Base-by-base conservation (phyloP, 1,139 yeast species). In the Suhomyces taliae region DNA sequence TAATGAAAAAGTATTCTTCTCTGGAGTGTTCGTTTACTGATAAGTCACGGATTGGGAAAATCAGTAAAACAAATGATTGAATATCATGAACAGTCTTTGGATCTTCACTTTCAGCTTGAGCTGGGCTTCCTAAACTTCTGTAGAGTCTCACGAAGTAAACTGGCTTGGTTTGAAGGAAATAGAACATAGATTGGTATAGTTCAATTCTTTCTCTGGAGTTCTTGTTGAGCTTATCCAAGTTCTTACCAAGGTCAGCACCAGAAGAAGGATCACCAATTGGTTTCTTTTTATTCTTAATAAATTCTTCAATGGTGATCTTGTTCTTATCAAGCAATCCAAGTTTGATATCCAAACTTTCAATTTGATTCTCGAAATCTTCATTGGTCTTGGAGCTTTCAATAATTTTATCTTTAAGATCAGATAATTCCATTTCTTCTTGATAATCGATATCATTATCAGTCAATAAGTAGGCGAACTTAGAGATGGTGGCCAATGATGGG, bases 81-180 rank as follows among this genome's bases (percentile, higher is more conserved):
- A 81, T 61, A 26, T 70, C 70, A 27, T 51, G 54, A 6, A n/a
- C 26, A 15, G 9, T 19, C 2, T 65, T 48, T 3, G 59, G 62
- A 27, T 59, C 64, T 9, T 59, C 47, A 9, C 32, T 2, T 1
- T 51, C 55, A 7, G 64, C 53, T 8, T 32, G 10, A 4, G 37
- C 19, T 8, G 44, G 40, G 14, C 36, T n/a, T 3, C 59, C 58
- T 38, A 64, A 50, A 3, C 59, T 54, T 32, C 59, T 58, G 43
- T 68, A 61, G 48, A 83, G 65, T 31, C 84, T 70, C 1, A 84
- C 76, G 59, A 93, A 76, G 60, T 93, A 93, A 1, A 66, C 66
- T 0, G 97, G 90, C 59, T 88, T 90, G 0, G 96, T 88, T 62
- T 95, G 99, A 36, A 95, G 66, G 39, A 91, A 70, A 58, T 86